Evolutionary conservation across 768 basidiomycete species (phyloP).

Genomic region (Suillus luteus): DNA sequence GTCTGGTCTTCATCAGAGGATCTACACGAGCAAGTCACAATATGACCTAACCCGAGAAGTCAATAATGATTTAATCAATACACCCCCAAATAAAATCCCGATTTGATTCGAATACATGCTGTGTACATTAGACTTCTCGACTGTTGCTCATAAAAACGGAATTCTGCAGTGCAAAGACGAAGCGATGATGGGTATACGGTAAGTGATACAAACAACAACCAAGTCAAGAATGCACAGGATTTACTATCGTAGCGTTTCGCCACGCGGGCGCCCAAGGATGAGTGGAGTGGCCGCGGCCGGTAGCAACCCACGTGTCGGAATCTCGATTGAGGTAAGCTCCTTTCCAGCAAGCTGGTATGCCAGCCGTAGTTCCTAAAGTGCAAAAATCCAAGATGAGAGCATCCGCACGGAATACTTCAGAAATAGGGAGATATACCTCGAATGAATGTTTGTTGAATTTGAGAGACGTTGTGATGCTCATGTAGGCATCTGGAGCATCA

Average conservation of each 20-base stretch:
- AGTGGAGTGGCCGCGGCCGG: slow-evolving; percentile 27
- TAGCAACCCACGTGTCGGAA: slow-evolving; percentile 26
- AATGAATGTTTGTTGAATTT: slow-evolving; percentile 47
- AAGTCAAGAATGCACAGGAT: slow-evolving; percentile 23
- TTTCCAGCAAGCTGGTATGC: slow-evolving; percentile 44
- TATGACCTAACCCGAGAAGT: neutral
- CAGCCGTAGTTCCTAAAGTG: slow-evolving; percentile 51
- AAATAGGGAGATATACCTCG: slow-evolving; percentile 41
- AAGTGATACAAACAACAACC: slow-evolving; percentile 1
- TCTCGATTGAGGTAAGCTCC: slow-evolving; percentile 46
- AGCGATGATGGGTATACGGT: slow-evolving; percentile 1
- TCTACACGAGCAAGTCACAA: neutral
- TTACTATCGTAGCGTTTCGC: slow-evolving; percentile 30
- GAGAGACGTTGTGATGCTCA: slow-evolving; percentile 40
- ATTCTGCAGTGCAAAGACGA: neutral
- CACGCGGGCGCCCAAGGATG: slow-evolving; percentile 33
- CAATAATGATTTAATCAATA: neutral
- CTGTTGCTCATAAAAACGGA: neutral
- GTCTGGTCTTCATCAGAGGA: no score
- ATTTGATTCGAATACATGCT: neutral
- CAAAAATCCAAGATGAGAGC: slow-evolving; percentile 3
- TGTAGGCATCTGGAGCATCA: slow-evolving; percentile 33
- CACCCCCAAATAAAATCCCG: neutral
- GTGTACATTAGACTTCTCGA: slow-evolving; percentile 1
- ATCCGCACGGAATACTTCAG: neutral